Conservation (phyloP, 2,329 filamentous ascomycete genomes). For the Aureobasidium sp. region DNA sequence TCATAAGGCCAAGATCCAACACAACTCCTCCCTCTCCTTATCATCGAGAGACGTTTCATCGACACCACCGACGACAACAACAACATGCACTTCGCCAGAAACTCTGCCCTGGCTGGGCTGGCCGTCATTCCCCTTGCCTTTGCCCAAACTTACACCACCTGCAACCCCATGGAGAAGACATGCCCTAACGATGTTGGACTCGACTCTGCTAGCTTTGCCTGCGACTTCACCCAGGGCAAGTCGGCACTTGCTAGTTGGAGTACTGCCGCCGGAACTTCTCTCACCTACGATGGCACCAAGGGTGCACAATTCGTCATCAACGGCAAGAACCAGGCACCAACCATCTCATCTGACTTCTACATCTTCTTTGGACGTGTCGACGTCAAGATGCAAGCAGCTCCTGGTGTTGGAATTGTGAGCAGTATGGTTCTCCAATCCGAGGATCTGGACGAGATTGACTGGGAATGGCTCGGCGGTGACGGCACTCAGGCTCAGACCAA, state of each 20-base stretch:
- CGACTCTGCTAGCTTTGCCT: conserved; percentile 43
- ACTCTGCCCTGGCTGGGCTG: conserved; percentile 26
- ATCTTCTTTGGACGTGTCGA: conserved; percentile 78
- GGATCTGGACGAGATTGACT: conserved; percentile 79
- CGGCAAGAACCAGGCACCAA: conserved; percentile 65
- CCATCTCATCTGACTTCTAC: conserved; percentile 70
- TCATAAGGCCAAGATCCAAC: conserved; percentile 1
- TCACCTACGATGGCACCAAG: conserved; percentile 48
- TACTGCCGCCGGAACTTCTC: conserved; percentile 53
- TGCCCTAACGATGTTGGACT: conserved; percentile 67
- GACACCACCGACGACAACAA: background rate
- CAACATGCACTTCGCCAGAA: conserved; percentile 26
- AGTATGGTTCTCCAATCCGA: conserved; percentile 75
- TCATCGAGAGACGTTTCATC: background rate
- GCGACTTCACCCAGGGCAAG: conserved; percentile 44
- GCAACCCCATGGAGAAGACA: conserved; percentile 63
- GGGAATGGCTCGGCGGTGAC: conserved; percentile 67
- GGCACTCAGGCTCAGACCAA: conserved; percentile 57
- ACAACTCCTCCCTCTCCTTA: background rate
- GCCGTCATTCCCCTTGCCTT: conserved; percentile 38
- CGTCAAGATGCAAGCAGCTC: conserved; percentile 65
- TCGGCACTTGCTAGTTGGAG: conserved; percentile 54
- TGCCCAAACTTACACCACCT: conserved; percentile 69
- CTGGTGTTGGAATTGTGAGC: conserved; percentile 66
- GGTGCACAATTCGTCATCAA: conserved; percentile 66